Base-by-base conservation (phyloP, 192 early-diverging fungal genomes). In the Coemansia sp. region DNA sequence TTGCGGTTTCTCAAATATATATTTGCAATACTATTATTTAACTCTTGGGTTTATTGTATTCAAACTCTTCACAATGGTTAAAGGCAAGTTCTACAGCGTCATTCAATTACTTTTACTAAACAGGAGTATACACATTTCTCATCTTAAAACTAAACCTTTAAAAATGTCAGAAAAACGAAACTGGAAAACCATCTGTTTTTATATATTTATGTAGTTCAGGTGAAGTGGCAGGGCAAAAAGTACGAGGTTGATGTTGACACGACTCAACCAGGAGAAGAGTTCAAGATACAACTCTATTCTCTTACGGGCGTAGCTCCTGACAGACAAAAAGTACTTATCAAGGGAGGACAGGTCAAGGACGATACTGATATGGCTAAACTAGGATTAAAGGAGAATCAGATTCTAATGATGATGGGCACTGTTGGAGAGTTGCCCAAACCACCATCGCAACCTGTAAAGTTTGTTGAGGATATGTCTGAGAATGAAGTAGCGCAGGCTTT, bases 381-480 rank as follows among this genome's bases (percentile, higher is more conserved):
- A 10, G 89, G 88, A 14, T 67, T 94, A 27, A 94, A 95, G 75
- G 86, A 91, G 36, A 88, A 57, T 22, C 83, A 87, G 32, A 63
- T 74, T 0, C 80, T 86, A 56, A 85, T 87, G 94, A 96, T 98
- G 95, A 95, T 97, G 91, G 97, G 97, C 32, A 94, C 95, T 4
- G 90, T 87, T 6, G 95, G 93, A 42, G 97, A 96, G 80, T 80
- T 95, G n/a, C 90, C 94, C 20, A 93, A 92, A 66, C 90, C 87
- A 1, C 95, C 94, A 4, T 65, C 63, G 25, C 78, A 91, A 62
- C 85, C 84, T 31, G 80, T 84, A 17, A 71, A 87, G 32, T 98
- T 98, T 72, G 72, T 94, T 36, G 97, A 98, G 76, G 95, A 96
- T 64, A 93, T 98, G 92, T 86, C 93, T 3, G 94, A 96, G 61